Evolutionary conservation across 306 rosid genomes (phyloP).

Genomic region (Geum urbanum): DNA sequence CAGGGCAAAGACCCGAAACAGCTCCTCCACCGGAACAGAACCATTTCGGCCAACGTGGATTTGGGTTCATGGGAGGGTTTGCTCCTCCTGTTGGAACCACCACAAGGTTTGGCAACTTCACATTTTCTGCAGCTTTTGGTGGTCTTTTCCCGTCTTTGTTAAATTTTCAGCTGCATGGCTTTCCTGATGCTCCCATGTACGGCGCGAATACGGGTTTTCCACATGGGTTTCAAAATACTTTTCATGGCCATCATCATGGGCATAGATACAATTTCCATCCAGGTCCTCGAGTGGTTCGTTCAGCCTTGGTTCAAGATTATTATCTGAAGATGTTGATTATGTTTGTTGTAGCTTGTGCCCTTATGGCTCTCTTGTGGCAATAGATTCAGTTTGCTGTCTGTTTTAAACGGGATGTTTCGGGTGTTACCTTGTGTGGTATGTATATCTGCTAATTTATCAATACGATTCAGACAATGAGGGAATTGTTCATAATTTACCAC

Average conservation of each 20-base stretch:
- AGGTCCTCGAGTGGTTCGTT: conserved; percentile 15
- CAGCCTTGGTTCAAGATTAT: conserved; percentile 41
- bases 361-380: conserved; percentile 67
- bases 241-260: conserved; percentile 50
- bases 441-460: conserved; percentile 30
- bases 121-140: conserved; percentile 73
- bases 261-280: conserved; percentile 47
- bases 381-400: conserved; percentile 25
- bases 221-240: conserved; percentile 54
- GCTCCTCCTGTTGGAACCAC: conserved; percentile 57
- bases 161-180: conserved; percentile 68
- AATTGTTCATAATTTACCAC: conserved; percentile 37
- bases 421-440: conserved; percentile 12
- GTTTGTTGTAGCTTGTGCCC: conserved; percentile 46
- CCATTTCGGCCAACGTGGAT: conserved; percentile 56
- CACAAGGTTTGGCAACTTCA: conserved; percentile 74
- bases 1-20: conserved; percentile 81
- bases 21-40: conserved; percentile 70
- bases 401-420: conserved; percentile 10
- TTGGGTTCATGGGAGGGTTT: conserved; percentile 72
- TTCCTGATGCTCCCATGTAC: conserved; percentile 53
- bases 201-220: conserved; percentile 53
- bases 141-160: conserved; percentile 68
- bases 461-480: conserved; percentile 9
- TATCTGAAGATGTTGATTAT: conserved; percentile 58